Evolutionary conservation across 2,329 filamentous ascomycete species (phyloP), one percentile per base, ranked within the genome.

Genomic region (Diplocarpon rosae): DNA sequence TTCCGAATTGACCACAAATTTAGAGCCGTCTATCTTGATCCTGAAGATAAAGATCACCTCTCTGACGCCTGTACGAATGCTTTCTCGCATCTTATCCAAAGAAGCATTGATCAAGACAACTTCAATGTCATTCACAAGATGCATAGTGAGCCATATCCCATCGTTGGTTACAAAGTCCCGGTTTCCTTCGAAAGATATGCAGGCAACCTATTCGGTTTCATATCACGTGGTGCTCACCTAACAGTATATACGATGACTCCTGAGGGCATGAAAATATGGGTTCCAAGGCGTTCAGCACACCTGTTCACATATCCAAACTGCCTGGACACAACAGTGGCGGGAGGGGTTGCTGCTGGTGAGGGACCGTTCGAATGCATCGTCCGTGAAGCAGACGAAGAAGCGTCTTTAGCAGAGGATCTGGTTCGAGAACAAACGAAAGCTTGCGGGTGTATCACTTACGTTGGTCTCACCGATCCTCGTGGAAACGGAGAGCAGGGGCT

Each of bases 271-370:
- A 76, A 71, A 53, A 71, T 90, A 27, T 92, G 85, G 85, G 73
- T 85, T 1, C 81, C 85, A 0, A 68, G 79, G 17, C 69, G 85
- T 13, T 75, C 80, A 37, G 67, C 63, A 39, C 73, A 69, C 9
- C 82, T 89, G 56, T 75, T 80, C 61, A 88, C 83, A 0, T 89
- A 85, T 55, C 79, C 79, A 0, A 75, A 77, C 3, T 78, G 85
- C 70, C 69, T 89, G 44, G 85, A 92, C 59, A 90, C 86, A 56
- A 83, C 83, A 6, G 85, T 89, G 12, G 85, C 84, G 0, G 85
- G 85, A 2, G 85, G 85, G 0, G 76, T 89, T 55, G 75, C 80
- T 43, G 75, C 80, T 0, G 73, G 74, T 1, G 76, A 88, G 59
- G 67, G 63, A 2, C 79, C 82, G 0, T 76, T 78, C 28, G 77